Evolutionary conservation across 1,139 yeast species (phyloP), one percentile per base, ranked within the genome.

Genomic region (Saccharomyces hybrid): DNA sequence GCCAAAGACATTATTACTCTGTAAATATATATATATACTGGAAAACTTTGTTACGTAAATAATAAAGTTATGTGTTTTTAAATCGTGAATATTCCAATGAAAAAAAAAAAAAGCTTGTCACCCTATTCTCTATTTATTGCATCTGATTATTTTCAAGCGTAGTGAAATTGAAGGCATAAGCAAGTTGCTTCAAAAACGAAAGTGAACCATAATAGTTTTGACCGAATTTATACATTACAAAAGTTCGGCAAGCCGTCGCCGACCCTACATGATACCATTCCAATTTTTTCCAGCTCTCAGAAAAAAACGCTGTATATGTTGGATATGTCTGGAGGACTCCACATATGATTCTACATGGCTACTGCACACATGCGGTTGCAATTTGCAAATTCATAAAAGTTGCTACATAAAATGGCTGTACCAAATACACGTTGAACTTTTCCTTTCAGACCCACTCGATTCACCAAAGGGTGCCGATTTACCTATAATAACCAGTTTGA

Each of bases 271-370:
- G 44, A 6, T 9, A 4, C n/a, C 14, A 48, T 19, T 32, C 31
- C 48, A 13, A 41, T 34, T 49, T 48, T 41, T 49, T 49, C 52
- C 28, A 52, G 32, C 44, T 38, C n/a, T 31, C 32, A 5, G 32
- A 28, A 32, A 27, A 29, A 23, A 25, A 31, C 41, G 42, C 13
- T 55, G 54, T 44, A 49, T 48, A 3, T 62, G 66, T 47, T 62
- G 66, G 66, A 55, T 62, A 25, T 62, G 66, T 42, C 48, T 62
- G 38, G 65, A 60, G 13, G 57, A 60, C 29, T 54, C 52, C 7
- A 52, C 48, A 2, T 50, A 54, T 27, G 52, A 44, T 14, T n/a
- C 50, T 5, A 28, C 48, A 9, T 62, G 64, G 63, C 52, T 58
- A 13, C 29, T 32, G n/a, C 66, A 62, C 50, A 51, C 55, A 5